Evolutionary conservation across 768 basidiomycete genomes (phyloP).

Genomic region (Leccinum disarticulatum): DNA sequence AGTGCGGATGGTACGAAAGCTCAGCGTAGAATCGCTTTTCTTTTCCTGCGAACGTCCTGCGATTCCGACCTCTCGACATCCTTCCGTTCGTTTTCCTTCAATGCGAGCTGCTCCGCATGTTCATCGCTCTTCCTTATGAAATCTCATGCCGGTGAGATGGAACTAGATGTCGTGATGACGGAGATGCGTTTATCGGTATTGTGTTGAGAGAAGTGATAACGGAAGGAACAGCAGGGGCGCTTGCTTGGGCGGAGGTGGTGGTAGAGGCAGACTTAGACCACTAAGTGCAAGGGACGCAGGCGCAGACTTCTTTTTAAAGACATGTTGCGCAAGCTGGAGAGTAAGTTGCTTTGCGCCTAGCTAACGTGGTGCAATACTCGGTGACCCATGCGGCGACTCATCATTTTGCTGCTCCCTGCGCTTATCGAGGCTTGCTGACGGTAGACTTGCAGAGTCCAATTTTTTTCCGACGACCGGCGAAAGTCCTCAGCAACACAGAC

Average conservation of each 20-base stretch:
- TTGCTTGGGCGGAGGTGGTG: slow-evolving; percentile 43
- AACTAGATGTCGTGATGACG: slow-evolving; percentile 51
- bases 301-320: slow-evolving; percentile 41
- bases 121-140: slow-evolving; percentile 48
- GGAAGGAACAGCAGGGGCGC: slow-evolving; percentile 15
- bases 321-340: slow-evolving; percentile 46
- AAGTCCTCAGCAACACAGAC: slow-evolving; percentile 11
- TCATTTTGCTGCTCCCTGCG: slow-evolving; percentile 22
- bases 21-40: slow-evolving; percentile 81
- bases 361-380: slow-evolving; percentile 20
- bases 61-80: slow-evolving; percentile 38
- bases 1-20: slow-evolving; percentile 69
- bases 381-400: slow-evolving; percentile 14
- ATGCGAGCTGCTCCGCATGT: slow-evolving; percentile 20
- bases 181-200: slow-evolving; percentile 44
- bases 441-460: slow-evolving; percentile 19
- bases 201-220: slow-evolving; percentile 23
- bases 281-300: slow-evolving; percentile 35
- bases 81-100: slow-evolving; percentile 29
- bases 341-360: slow-evolving; percentile 37
- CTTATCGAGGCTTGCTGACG: slow-evolving; percentile 25
- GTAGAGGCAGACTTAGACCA: slow-evolving; percentile 29
- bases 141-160: slow-evolving; percentile 58
- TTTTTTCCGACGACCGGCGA: slow-evolving; percentile 35
- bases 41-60: slow-evolving; percentile 77